Evolutionary conservation across 225 moss, liverwort and hornwort genomes (phyloP).

Genomic region (Rhytidiadelphus loreus): DNA sequence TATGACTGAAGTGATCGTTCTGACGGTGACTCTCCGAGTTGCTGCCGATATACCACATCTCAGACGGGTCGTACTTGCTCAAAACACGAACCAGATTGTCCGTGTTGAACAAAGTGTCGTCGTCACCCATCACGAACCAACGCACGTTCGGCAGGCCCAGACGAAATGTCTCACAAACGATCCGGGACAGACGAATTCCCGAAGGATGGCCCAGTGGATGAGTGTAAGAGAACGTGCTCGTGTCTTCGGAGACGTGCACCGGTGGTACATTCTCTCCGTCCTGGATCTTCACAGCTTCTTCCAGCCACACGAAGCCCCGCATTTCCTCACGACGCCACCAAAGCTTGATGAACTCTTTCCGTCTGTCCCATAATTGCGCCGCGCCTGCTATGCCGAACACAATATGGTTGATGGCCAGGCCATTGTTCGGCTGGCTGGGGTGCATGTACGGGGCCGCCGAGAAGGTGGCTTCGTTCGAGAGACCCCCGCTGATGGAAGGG

Average conservation of each 20-base stretch:
- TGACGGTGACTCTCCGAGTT: conserved; percentile 82
- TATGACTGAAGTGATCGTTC: conserved; percentile 67
- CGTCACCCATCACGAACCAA: conserved; percentile 99
- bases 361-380: conserved; percentile 76
- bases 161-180: conserved; percentile 72
- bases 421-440: conserved; percentile 1
- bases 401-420: conserved; percentile 28
- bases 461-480: neutral
- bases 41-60: conserved; percentile 92
- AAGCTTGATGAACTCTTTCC: conserved; percentile 83
- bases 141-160: conserved; percentile 60
- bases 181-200: conserved; percentile 79
- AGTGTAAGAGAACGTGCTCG: conserved; percentile 74
- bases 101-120: conserved; percentile 86
- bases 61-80: conserved; percentile 84
- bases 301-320: conserved; percentile 96
- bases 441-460: conserved; percentile 2
- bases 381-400: conserved; percentile 96
- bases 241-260: conserved; percentile 66
- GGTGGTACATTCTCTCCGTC: conserved; percentile 34
- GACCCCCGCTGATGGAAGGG: neutral
- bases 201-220: conserved; percentile 82
- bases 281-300: conserved; percentile 47
- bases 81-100: conserved; percentile 76
- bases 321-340: conserved; percentile 90